Percentiles rank a stretch among this genome's conserved stretches.
Conservation (phyloP, 371 early-diverging fungal genomes). For the Rhizopus sp. region DNA sequence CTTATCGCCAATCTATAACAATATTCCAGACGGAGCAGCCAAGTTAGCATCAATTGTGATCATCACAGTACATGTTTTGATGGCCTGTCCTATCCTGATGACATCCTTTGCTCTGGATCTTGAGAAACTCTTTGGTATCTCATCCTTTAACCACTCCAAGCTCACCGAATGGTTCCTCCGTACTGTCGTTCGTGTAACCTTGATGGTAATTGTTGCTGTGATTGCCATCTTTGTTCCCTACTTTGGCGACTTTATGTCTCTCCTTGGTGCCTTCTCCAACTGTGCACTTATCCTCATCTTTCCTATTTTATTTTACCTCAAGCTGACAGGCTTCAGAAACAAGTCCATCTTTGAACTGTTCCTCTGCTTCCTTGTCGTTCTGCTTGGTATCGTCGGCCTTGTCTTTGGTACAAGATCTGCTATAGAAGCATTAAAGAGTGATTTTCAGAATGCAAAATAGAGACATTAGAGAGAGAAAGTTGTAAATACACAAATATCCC, state of each 20-base stretch:
- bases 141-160: constrained; percentile 30
- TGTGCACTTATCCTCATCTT: constrained; percentile 68
- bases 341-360: constrained; percentile 40
- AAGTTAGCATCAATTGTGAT: constrained; percentile 71
- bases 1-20: constrained; percentile 74
- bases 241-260: constrained; percentile 74
- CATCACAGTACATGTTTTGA: constrained; percentile 79
- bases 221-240: constrained; percentile 67
- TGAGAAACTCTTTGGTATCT: constrained; percentile 54
- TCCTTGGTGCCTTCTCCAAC: constrained; percentile 71
- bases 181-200: constrained; percentile 40
- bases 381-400: constrained; percentile 60
- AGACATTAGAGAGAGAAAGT: not conserved
- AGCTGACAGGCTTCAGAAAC: constrained; percentile 54
- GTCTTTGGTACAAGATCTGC: constrained; percentile 66
- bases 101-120: constrained; percentile 80
- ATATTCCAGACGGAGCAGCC: constrained; percentile 62
- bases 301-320: constrained; percentile 68
- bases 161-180: constrained; percentile 46
- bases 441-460: constrained; percentile 28
- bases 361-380: constrained; percentile 51
- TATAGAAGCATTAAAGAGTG: constrained; percentile 49
- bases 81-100: constrained; percentile 82
- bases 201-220: constrained; percentile 44
- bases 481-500: not conserved